These are phyloP conservation scores for Boletus pseudopeckii DNA, from an alignment of 768 basidiomycete genomes.

Conservation along the genomic window DNA sequence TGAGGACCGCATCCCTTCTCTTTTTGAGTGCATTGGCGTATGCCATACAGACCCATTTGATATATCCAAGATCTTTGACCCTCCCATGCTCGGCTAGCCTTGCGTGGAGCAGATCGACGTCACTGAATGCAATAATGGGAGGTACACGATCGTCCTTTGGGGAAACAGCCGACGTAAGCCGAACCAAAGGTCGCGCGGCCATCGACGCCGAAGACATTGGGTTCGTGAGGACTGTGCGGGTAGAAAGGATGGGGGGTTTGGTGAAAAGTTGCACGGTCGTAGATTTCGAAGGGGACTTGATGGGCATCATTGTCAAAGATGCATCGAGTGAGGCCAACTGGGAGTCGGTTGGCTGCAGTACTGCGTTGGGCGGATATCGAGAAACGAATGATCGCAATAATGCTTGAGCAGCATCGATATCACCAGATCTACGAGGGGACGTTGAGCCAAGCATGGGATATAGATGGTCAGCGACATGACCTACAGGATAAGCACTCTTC, in stretches of 20 bases:
- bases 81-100: constrained; percentile 49
- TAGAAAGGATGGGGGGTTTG: constrained; percentile 53
- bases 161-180: constrained; percentile 54
- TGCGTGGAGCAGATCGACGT: constrained; percentile 78
- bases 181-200: constrained; percentile 59
- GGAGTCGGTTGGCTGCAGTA: constrained; percentile 37
- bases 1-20: constrained; percentile 46
- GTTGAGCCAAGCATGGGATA: neutral
- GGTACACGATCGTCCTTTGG: constrained; percentile 78
- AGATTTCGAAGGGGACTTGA: constrained; percentile 2
- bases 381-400: constrained; percentile 59
- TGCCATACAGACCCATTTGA: constrained; percentile 70
- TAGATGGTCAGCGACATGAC: constrained; percentile 24
- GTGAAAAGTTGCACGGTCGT: constrained; percentile 20
- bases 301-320: neutral
- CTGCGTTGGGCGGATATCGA: constrained; percentile 57
- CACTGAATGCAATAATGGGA: constrained; percentile 70
- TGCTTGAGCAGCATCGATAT: constrained; percentile 50
- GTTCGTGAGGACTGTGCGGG: constrained; percentile 49
- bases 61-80: constrained; percentile 53
- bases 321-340: neutral
- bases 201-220: constrained; percentile 23
- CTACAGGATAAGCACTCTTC: constrained; percentile 62
- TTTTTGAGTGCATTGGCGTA: constrained; percentile 67
- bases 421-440: constrained; percentile 38